Conservation (phyloP, 805 yeast species). For the Kodamaea leandrae region DNA sequence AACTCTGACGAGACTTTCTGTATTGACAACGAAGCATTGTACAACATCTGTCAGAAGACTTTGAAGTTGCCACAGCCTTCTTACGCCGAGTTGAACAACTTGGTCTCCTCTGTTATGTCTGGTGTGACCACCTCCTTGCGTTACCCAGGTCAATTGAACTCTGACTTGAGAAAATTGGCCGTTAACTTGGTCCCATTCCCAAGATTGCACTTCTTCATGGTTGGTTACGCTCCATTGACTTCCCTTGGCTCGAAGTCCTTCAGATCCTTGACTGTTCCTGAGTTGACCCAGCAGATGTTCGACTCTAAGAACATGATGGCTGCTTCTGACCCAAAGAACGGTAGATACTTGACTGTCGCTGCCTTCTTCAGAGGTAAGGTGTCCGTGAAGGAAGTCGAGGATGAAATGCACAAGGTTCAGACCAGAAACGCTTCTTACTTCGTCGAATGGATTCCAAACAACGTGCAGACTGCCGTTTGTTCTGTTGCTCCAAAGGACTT, state of each 20-base stretch:
- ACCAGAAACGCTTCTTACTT: slow-evolving; percentile 77
- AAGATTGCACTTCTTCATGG: slow-evolving; percentile 92
- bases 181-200: slow-evolving; percentile 95
- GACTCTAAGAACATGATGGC: slow-evolving; percentile 96
- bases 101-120: slow-evolving; percentile 89
- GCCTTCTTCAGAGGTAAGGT: slow-evolving; percentile 94
- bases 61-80: slow-evolving; percentile 77
- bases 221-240: slow-evolving; percentile 90
- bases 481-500: slow-evolving; percentile 83
- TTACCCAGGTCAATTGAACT: slow-evolving; percentile 93
- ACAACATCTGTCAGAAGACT: slow-evolving; percentile 84
- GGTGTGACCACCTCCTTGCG: slow-evolving; percentile 93
- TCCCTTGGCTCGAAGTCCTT: slow-evolving; percentile 78
- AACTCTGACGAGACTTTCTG: slow-evolving; percentile 92
- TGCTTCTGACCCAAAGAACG: slow-evolving; percentile 86
- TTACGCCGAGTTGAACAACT: slow-evolving; percentile 72
- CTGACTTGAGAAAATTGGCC: slow-evolving; percentile 89
- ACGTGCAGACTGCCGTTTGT: slow-evolving; percentile 92
- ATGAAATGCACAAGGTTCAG: slow-evolving; percentile 84
- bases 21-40: slow-evolving; percentile 90
- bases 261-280: slow-evolving; percentile 83
- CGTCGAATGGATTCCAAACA: slow-evolving; percentile 96
- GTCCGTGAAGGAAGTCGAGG: slow-evolving; percentile 90
- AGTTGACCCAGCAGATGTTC: slow-evolving; percentile 90
- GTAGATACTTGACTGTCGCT: slow-evolving; percentile 89